Base-by-base conservation (phyloP, 1,284 basidiomycete species). In the Pascua guehoae region DNA sequence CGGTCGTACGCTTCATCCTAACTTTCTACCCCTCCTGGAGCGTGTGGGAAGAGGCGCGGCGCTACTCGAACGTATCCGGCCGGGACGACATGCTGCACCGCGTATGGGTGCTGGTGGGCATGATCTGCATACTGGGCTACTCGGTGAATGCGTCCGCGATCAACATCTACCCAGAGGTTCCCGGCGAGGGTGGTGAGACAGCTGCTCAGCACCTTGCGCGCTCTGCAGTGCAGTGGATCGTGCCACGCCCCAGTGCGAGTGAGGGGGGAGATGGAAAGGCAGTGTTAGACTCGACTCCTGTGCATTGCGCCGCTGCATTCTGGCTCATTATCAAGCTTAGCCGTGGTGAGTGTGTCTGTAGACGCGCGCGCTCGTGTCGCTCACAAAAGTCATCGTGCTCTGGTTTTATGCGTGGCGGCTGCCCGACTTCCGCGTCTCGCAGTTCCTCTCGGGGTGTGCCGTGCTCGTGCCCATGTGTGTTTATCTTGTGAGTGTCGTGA, bases 1-100 rank as follows among this genome's bases (percentile, higher is more conserved):
- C 69, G 4, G 69, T 71, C 5, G 63, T 63, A 9, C 62, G 69
- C 10, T 71, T 71, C 61, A 53, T 71, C 17, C 57, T 71, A 36
- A 69, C 67, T 4, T 71, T 71, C 47, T 71, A 67, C 48, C 77
- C 77, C 32, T 66, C 64, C 5, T 79, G 71, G 69, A 70, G 66
- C 57, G 64, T 79, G 54, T 78, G 76, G 77, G 62, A 64, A 39
- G 77, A 79, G 58, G 69, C 70, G 5, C 61, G 76, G 2, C 72
- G 73, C 39, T 72, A 72, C 46, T 62, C 70, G 18, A 79, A 79
- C 47, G 58, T 63, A 2, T 72, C 68, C 4, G 73, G 73, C 8
- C 67, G 65, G 1, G 73, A 75, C 47, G 72, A 78, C 60, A 69
- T 77, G 41, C 62, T 73, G 0, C 76, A 78, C 51, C 67, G 77